Evolutionary conservation across 2,329 filamentous ascomycete species (phyloP), one percentile per base, ranked within the genome.

Genomic region (Lithohypha guttulata): DNA sequence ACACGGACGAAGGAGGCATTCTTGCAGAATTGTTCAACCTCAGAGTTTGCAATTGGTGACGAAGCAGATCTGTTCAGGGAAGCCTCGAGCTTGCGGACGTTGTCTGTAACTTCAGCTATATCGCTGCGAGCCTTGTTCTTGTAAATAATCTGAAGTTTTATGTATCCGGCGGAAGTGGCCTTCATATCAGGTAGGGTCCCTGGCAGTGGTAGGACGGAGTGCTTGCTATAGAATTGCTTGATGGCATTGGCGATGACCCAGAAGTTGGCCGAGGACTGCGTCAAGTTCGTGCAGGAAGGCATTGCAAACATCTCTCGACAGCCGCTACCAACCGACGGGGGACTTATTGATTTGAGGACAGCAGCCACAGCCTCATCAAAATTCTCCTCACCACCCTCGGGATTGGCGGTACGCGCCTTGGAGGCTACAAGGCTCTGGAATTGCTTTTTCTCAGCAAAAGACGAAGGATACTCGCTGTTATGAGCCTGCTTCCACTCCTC

Each of bases 151-250:
- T 96, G 91, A 9, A 98, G 71, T 52, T 79, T 71, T 49, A 98
- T 81, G 63, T 98, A 98, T 46, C 93, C 81, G 41, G 71, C 76
- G 3, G 87, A 94, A 55, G 89, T 76, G 2, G 91, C 86, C 65
- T 98, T 98, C 91, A 98, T 98, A 59, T 98, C 91, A 2, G 93
- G 91, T 2, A 98, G 68, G 2, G 81, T 78, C 9, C 91, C 93
- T 1, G 87, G 81, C 0, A 98, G 68, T 11, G 91, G 91, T 4
- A 98, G 70, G 19, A 79, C 71, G 6, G 70, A 64, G 55, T 95
- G 77, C 39, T 75, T 75, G 7, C 72, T 60, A 58, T 89, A 79
- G 59, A 98, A 98, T 14, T 71, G 56, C 44, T 77, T 77, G 40
- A 96, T 70, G 0, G 89, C 87, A 40, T 77, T 71, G 6, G 84